Base-by-base conservation (phyloP, 371 early-diverging fungal genomes). In the Haplosporangium sp. region DNA sequence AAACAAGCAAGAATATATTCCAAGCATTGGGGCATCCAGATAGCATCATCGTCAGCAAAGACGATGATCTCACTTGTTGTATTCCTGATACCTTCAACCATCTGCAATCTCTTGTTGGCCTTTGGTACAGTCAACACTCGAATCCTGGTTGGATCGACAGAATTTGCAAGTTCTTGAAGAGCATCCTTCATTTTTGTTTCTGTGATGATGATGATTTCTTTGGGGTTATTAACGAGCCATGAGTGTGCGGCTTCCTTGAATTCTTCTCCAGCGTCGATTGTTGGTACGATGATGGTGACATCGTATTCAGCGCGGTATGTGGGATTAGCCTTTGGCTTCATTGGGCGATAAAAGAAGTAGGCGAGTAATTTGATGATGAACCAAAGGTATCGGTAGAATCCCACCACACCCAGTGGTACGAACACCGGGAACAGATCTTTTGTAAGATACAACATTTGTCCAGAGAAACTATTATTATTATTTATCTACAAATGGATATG, bases 231-330 rank as follows among this genome's bases (percentile, higher is more conserved):
- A 34, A 83, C 87, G 20, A 93, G 77, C 93, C 93, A 93, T 10
- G 90, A 89, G 19, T 77, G 78, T 1, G 92, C 87, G 1, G 92
- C 93, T 64, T 89, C 85, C 62, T 87, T 88, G 74, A 92, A 92
- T 76, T 92, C 92, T 64, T 90, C 92, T 67, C 93, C 92, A 4
- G 92, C 92, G 79, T 93, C 93, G 70, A 93, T 93, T 47, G 93
- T 93, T 1, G 92, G 92, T 7, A 93, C 92, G 59, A 92, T 84
- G 69, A 93, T 91, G 56, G 92, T 93, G 13, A 92, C 93, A 72
- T 93, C 92, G 68, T 83, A 77, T 61, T 88, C 82, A 11, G 88
- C 57, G 5, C 73, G 72, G 70, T 90, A 90, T 35, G 87, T 84
- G 4, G 90, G 90, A 52, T 87, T 87, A 19, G 65, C 76, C 48